These are phyloP conservation scores for Gilbertella persicaria DNA, from an alignment of 371 early-diverging fungal species.

Conservation along the genomic window DNA sequence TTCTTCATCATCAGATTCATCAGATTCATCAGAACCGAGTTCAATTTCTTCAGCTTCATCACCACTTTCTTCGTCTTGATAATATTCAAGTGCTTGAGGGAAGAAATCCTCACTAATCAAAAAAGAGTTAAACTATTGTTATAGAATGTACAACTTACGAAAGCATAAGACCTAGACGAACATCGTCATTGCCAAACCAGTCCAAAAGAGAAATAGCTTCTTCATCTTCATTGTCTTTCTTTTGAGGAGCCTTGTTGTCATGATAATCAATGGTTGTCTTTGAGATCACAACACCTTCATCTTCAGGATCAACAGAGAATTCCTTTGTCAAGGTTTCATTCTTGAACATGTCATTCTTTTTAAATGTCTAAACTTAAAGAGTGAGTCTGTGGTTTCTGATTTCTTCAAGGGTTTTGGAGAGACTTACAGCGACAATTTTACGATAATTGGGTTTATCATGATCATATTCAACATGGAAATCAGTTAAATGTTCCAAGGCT, in stretches of 20 bases:
- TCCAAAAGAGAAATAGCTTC: constrained; percentile 44
- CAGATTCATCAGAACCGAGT: constrained; percentile 34
- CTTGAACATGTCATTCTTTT: constrained; percentile 57
- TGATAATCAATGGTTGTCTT: constrained; percentile 53
- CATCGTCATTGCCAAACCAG: constrained; percentile 49
- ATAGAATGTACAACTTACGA: constrained; percentile 22
- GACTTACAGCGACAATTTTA: constrained; percentile 54
- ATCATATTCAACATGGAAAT: constrained; percentile 58
- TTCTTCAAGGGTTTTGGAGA: not conserved
- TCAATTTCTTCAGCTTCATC: constrained; percentile 38
- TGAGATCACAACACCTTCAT: constrained; percentile 33
- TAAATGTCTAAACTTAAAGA: constrained; percentile 53
- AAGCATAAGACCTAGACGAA: constrained; percentile 38
- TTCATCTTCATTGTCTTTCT: constrained; percentile 36
- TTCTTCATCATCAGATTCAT: constrained; percentile 23
- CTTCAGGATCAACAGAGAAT: constrained; percentile 43
- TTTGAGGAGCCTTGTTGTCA: constrained; percentile 46
- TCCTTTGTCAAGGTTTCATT: constrained; percentile 60
- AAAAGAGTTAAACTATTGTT: constrained; percentile 2
- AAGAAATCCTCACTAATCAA: constrained; percentile 43
- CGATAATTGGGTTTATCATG: constrained; percentile 48
- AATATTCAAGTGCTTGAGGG: constrained; percentile 39
- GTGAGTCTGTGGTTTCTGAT: not conserved
- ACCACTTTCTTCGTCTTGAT: constrained; percentile 27
- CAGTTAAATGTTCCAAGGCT: constrained; percentile 54